Evolutionary conservation across 148 eudicot species (phyloP).

Genomic region (Vaccinium darrowii): DNA sequence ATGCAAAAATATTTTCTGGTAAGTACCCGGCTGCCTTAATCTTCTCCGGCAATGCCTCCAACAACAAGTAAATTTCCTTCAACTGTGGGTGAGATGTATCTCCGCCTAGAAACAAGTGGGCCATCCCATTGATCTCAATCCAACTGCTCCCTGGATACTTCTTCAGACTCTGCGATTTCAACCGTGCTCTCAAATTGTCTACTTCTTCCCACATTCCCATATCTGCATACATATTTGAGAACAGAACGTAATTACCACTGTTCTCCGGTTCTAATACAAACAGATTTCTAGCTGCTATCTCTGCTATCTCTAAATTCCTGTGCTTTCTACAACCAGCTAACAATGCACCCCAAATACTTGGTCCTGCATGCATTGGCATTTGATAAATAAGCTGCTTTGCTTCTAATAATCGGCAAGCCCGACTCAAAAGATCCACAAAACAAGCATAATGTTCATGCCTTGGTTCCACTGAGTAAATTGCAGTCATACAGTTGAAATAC

Average conservation of each 20-base stretch:
- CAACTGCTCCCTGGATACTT: conserved; percentile 57
- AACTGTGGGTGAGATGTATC: conserved; percentile 37
- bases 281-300: conserved; percentile 41
- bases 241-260: conserved; percentile 46
- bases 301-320: conserved; percentile 45
- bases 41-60: conserved; percentile 40
- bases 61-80: conserved; percentile 31
- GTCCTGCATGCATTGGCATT: conserved; percentile 51
- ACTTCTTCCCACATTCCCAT: conserved; percentile 51
- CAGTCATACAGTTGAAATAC: conserved; percentile 39
- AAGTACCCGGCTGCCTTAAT: conserved; percentile 39
- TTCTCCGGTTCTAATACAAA: conserved; percentile 47
- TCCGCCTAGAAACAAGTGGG: conserved; percentile 42
- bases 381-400: conserved; percentile 36
- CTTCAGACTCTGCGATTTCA: conserved; percentile 33
- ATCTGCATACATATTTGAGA: conserved; percentile 62
- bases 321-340: conserved; percentile 40
- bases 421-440: conserved; percentile 49
- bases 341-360: conserved; percentile 55
- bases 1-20: conserved; percentile 38
- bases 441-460: conserved; percentile 53
- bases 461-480: conserved; percentile 27
- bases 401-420: conserved; percentile 43
- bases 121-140: conserved; percentile 39
- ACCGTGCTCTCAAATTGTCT: conserved; percentile 29